Base-by-base conservation (phyloP, 2,329 filamentous ascomycete genomes). In the Aureobasidium leucospermi region DNA sequence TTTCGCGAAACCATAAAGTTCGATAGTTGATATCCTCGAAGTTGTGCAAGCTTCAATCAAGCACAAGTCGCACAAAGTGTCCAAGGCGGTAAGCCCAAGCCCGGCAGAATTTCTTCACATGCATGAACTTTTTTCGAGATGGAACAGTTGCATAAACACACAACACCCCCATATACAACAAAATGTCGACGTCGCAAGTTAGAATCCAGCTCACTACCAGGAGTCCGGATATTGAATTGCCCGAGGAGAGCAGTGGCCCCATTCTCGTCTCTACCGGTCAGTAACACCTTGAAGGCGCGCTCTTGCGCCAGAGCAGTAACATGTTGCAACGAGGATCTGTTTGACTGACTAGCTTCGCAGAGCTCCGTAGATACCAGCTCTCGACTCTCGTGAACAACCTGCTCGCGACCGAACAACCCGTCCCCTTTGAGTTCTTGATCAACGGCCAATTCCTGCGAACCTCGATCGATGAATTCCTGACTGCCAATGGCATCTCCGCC, bases 351-450 rank as follows among this genome's bases (percentile, higher is more conserved):
- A 55, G 13, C 15, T 15, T 23, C 31, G 31, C 64, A 81, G 81
- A 78, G 41, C 71, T 84, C 59, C 79, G 81, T 63, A 73, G 82
- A 70, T 82, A 82, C 70, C 79, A 80, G 58, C 79, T 87, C 4
- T 86, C 84, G 1, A 83, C 80, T 2, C 75, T 87, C 60, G 82
- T 86, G 58, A 87, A 87, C 69, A 80, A 80, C 63, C 76, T 86
- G 10, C 74, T 86, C 32, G 74, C 78, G 38, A 80, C 76, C 60
- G 77, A 80, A 57, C 81, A 80, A 66, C 85, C 89, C 11, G 81
- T 92, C 48, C 90, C 90, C 16, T 87, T 99, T 75, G 94, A 99
- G 75, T 97, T 99, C 77, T 83, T 99, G 67, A 87, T 96, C 75
- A 94, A 96, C 74, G 94, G 94, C 73, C 86, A 88, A 69, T 96